A percentile compares a stretch with the other conserved stretches of the same genome.
Conservation (phyloP, 2,329 filamentous ascomycete genomes). For the Rutstroemia sp. region DNA sequence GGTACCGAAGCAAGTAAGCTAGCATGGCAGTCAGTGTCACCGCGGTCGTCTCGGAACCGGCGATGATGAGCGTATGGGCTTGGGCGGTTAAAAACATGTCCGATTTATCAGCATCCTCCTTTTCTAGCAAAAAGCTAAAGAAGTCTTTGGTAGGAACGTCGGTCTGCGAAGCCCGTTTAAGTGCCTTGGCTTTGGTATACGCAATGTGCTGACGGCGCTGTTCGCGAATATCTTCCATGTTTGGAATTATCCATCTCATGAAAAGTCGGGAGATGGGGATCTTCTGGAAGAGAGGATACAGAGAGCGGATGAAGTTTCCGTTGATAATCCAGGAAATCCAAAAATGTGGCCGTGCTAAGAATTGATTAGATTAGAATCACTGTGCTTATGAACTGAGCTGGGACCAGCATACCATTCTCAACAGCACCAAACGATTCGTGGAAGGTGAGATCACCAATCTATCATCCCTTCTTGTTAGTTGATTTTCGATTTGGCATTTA, state of each 20-base stretch:
- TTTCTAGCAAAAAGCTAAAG: conserved; percentile 1
- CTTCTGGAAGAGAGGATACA: background rate
- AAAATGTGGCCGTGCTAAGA: background rate
- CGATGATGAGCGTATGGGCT: conserved; percentile 4
- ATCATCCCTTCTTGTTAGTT: background rate
- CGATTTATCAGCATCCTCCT: background rate
- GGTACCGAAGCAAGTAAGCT: conserved; percentile 5
- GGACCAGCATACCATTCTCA: background rate
- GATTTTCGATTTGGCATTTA: no score
- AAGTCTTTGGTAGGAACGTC: background rate
- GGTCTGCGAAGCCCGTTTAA: background rate
- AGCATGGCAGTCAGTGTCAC: conserved; percentile 2
- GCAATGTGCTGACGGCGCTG: background rate
- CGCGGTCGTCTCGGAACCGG: conserved; percentile 12
- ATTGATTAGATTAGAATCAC: background rate
- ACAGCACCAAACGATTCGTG: conserved; percentile 1
- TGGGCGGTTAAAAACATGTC: conserved; percentile 1
- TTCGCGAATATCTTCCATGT: conserved; percentile 1
- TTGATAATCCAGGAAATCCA: conserved; percentile 1
- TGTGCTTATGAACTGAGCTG: background rate
- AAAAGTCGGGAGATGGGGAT: background rate
- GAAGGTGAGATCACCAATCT: conserved; percentile 2
- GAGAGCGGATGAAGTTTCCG: background rate
- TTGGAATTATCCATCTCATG: conserved; percentile 1
- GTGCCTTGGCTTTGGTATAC: background rate